Conservation (phyloP, 495 filamentous ascomycete species). For the Penicillium maclennaniae region DNA sequence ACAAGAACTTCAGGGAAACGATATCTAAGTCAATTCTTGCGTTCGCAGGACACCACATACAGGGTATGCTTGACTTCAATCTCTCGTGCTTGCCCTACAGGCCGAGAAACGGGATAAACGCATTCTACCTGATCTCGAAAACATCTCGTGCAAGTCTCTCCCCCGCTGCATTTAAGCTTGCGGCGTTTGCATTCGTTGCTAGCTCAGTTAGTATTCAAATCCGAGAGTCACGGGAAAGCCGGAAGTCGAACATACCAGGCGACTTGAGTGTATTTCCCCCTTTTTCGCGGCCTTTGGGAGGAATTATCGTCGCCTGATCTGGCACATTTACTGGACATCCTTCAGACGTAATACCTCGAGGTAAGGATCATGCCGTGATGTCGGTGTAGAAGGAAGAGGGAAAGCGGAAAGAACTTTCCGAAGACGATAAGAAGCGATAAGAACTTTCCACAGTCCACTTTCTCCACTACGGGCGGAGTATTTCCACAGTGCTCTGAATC, state of each 20-base stretch:
- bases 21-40: not conserved
- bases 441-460: not conserved
- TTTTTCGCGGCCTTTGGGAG: constrained; percentile 1
- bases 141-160: constrained; percentile 72
- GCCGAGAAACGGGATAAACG: constrained; percentile 48
- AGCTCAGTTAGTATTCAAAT: not conserved
- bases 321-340: not conserved
- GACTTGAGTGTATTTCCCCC: constrained; percentile 36
- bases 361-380: not conserved
- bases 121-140: constrained; percentile 61
- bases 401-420: not conserved
- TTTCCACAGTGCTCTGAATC: not conserved
- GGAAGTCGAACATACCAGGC: constrained; percentile 29
- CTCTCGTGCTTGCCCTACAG: constrained; percentile 5
- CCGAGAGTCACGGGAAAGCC: not conserved
- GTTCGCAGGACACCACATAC: constrained; percentile 9
- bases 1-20: not conserved
- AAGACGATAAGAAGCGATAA: not conserved
- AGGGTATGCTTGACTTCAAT: constrained; percentile 19
- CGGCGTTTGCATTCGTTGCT: constrained; percentile 85
- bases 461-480: not conserved
- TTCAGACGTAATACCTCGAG: not conserved
- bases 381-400: not conserved
- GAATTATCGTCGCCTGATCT: not conserved
- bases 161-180: constrained; percentile 89